Base-by-base conservation (phyloP, 305 asterid genomes). In the Plantago coronopus region DNA sequence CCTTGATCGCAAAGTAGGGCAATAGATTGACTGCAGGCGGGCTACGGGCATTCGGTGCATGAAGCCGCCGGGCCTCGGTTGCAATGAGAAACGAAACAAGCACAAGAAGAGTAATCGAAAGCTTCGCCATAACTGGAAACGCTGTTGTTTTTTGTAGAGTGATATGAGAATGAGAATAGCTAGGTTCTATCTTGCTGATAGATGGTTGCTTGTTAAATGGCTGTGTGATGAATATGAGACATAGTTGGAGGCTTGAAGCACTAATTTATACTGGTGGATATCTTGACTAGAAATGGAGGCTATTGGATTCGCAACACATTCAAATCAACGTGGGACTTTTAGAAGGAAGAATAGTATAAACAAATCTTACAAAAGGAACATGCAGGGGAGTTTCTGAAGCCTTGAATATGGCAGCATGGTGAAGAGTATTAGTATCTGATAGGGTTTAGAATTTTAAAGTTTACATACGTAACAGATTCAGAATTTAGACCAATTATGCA, bases 211-310 rank as follows among this genome's bases (percentile, higher is more conserved):
- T 21, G 49, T 42, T 19, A 58, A 19, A 23, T 42, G 49, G 47
- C 6, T 58, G 20, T 42, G 42, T 44, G 48, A n/a, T 19, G 17
- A 20, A 43, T 53, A 22, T 40, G 6, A 15, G n/a, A 16, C 1
- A 0, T 0, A 17, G 49, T 59, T 42, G 19, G n/a, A 4, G n/a
- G n/a, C n/a, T n/a, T n/a, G n/a, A n/a, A n/a, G 31, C 31, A 59
- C 53, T 59, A 59, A 58, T 59, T 43, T 59, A 59, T 42, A 59
- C 4, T 43, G 25, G 48, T 14, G 18, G 40, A n/a, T 14, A 12
- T 43, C 48, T 62, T 62, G 66, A 62, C 58, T 62, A 42, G 14
- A 31, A 38, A 62, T 14, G 57, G 38, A 50, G 57, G 40, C 63
- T 48, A 61, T 60, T 61, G 57, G 27, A 61, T 20, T 19, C 6